Evolutionary conservation across 2,329 filamentous ascomycete species (phyloP), one percentile per base, ranked within the genome.

Genomic region (Graphiopsis chlorocephala): DNA sequence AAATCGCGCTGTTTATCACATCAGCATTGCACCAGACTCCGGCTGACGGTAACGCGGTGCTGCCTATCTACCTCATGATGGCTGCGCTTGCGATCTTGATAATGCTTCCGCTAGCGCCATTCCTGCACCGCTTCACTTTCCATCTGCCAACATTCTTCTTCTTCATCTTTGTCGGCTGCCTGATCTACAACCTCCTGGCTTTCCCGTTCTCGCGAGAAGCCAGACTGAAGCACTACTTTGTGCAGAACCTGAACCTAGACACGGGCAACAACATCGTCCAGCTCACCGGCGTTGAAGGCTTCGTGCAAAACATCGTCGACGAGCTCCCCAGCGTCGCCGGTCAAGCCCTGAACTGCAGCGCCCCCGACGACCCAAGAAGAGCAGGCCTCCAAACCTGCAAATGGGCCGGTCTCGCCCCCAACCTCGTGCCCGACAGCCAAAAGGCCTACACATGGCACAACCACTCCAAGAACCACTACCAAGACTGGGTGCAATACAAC

Each of bases 151-250:
- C 89, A 0, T 88, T 96, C 71, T 77, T 97, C 17, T 82, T 96
- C 29, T 74, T 89, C 14, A 80, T 97, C 10, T 91, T 93, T 67
- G 73, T 86, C 26, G 91, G 84, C 31, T 96, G 92, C 1, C 79
- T 96, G 29, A 84, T 93, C 64, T 98, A 97, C 81, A 96, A 96
- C 73, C 85, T 97, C 4, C 79, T 86, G 2, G 91, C 91, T 1
- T 97, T 97, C 76, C 95, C 95, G 0, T 98, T 98, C 78, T 95
- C 92, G 0, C 80, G 85, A 25, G 84, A 87, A 65, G 90, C 88
- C 74, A 86, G 92, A 42, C 87, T 96, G 76, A 98, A 98, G 77
- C 83, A 94, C 56, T 96, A 88, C 77, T 97, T 98, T 76, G 82
- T 91, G 58, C 93, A 99, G 75, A 85, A 86, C 11, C 82, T 97